Percentiles rank a stretch among this genome's conserved stretches.
phyloP scores from a whole-genome alignment of 306 rosid species.

The Sechiopsis laciniata region DNA sequence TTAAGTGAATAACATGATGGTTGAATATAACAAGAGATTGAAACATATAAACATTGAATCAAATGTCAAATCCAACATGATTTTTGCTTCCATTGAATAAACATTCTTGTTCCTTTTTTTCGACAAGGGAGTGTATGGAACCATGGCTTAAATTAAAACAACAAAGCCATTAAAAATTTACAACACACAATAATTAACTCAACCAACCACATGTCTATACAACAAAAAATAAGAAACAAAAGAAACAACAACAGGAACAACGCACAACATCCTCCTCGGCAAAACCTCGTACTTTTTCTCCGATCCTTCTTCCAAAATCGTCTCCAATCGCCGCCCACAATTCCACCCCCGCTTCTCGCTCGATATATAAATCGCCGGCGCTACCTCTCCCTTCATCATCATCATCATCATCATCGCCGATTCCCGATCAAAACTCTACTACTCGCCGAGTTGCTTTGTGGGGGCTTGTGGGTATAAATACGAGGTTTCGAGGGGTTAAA shows the following conservation, averaged over 20 bases:
- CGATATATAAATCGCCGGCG: slow-evolving; percentile 38
- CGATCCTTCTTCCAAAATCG: slow-evolving; percentile 49
- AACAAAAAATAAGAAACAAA: slow-evolving; percentile 45
- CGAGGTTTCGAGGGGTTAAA: not conserved
- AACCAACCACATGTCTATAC: slow-evolving; percentile 25
- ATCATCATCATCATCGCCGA: slow-evolving; percentile 21
- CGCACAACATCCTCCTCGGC: slow-evolving; percentile 41
- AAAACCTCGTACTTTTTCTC: not conserved
- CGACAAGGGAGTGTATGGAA: not conserved
- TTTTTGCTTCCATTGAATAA: too few species aligned
- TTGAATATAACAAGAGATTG: too few species aligned
- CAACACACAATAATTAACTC: not conserved
- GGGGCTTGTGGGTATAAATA: not conserved
- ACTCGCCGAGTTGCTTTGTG: not conserved
- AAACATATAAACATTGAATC: too few species aligned
- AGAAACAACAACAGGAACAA: slow-evolving; percentile 43
- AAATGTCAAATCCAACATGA: too few species aligned
- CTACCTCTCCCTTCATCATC: slow-evolving; percentile 46
- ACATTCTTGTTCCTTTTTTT: not conserved
- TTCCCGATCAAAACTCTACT: not conserved
- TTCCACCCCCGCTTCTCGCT: slow-evolving; percentile 13
- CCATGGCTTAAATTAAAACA: not conserved
- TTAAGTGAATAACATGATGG: too few species aligned
- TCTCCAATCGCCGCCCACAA: slow-evolving; percentile 42
- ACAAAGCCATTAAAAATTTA: not conserved